A percentile compares a stretch with the other conserved stretches of the same genome.
phyloP scores from a whole-genome alignment of 805 yeast genomes.

The Nakazawaea wyomingensis region DNA sequence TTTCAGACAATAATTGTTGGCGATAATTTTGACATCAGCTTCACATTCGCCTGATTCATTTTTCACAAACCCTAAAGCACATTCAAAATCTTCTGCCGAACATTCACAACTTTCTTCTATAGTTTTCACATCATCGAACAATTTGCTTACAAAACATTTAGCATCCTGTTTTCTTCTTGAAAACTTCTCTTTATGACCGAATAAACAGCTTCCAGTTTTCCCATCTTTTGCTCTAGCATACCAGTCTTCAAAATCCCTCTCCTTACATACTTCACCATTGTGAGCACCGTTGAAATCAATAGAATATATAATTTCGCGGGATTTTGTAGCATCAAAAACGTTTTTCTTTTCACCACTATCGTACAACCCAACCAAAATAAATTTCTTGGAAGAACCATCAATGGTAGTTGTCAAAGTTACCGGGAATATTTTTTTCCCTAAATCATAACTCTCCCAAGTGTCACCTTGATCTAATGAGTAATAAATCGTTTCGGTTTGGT shows the following conservation, averaged over 20 bases:
- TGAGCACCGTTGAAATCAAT: constrained; percentile 59
- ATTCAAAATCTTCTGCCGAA: constrained; percentile 62
- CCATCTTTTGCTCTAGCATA: constrained; percentile 36
- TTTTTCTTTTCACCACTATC: constrained; percentile 14
- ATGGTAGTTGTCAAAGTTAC: constrained; percentile 45
- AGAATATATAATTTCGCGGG: constrained; percentile 25
- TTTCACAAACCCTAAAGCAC: constrained; percentile 45
- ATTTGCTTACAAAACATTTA: constrained; percentile 51
- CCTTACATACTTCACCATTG: constrained; percentile 32
- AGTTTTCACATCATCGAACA: constrained; percentile 40
- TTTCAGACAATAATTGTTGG: constrained; percentile 18
- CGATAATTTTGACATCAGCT: constrained; percentile 19
- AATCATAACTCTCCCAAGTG: constrained; percentile 49
- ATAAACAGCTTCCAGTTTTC: constrained; percentile 43
- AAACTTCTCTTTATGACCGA: constrained; percentile 64
- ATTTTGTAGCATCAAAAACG: not conserved
- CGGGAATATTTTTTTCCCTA: constrained; percentile 40
- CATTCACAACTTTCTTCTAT: constrained; percentile 60
- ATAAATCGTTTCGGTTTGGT: constrained; percentile 17
- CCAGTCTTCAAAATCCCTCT: constrained; percentile 62
- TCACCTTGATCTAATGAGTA: constrained; percentile 73
- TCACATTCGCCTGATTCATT: constrained; percentile 43
- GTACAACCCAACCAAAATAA: constrained; percentile 45
- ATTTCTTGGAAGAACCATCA: constrained; percentile 64
- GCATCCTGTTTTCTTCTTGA: constrained; percentile 60